Evolutionary conservation across 2,329 filamentous ascomycete genomes (phyloP), one percentile per base, ranked within the genome.

Genomic region (Fusarium multiceps): DNA sequence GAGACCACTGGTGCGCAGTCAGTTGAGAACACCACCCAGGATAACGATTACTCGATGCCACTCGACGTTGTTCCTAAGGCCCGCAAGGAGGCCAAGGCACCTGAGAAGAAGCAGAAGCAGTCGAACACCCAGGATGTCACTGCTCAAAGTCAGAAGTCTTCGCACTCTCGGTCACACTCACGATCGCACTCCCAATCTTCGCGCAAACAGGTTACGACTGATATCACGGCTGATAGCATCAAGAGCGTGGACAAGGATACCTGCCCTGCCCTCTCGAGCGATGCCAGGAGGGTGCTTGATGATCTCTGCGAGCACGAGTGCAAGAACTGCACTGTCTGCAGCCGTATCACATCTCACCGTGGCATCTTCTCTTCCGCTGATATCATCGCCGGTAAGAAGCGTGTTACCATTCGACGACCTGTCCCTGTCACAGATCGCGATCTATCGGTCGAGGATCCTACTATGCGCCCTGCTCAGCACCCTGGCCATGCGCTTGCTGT

Each of bases 401-500:
- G 87, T 51, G 82, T 93, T 41, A 86, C 84, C 47, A 85, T 91
- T 47, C 80, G 88, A 30, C 89, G 88, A 30, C 91, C 91, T 4
- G 84, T 90, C 45, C 89, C 90, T 16, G 88, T 92, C 57, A 90
- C 89, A 0, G 87, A 90, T 77, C 88, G 78, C 79, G 84, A 86
- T 45, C 82, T 85, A 13, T 82, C 74, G 11, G 69, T 74, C 23
- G 85, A 87, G 42, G 84, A 88, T 50, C 80, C 81, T 4, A 90
- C 88, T 3, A 82, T 90, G 73, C 89, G 91, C 7, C 89, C 91
- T 8, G 85, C 90, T 2, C 90, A 93, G 75, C 82, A 88, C 2
- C 93, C 93, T 0, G 89, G 87, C 7, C 81, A 90, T 45, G 93
- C 93, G 12, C 87, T 97, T 25, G 91, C 92, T 10, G 88, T 90